Evolutionary conservation across 345 rosid genomes (phyloP).

Genomic region (Hibiscus tridactylites): DNA sequence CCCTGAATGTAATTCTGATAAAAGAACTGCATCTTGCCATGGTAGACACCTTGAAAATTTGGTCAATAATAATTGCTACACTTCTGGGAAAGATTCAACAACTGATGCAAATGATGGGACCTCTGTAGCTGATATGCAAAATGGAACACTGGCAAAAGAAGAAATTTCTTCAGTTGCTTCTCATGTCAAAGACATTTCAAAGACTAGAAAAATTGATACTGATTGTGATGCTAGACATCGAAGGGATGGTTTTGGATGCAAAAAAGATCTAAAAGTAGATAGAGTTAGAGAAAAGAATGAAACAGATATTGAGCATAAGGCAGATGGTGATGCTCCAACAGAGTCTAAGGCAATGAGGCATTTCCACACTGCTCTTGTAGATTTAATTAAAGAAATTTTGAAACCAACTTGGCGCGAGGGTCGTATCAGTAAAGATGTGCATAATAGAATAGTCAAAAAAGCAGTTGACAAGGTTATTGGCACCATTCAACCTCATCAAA

Average conservation of each 20-base stretch:
- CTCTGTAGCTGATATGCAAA: slow-evolving; percentile 39
- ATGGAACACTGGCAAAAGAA: slow-evolving; percentile 30
- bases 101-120: slow-evolving; percentile 38
- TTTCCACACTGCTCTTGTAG: slow-evolving; percentile 58
- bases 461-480: slow-evolving; percentile 66
- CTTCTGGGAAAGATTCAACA: slow-evolving; percentile 26
- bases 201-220: slow-evolving; percentile 21
- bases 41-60: slow-evolving; percentile 27
- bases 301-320: slow-evolving; percentile 35
- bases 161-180: slow-evolving; percentile 37
- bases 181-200: slow-evolving; percentile 27
- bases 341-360: slow-evolving; percentile 50
- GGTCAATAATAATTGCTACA: slow-evolving; percentile 23
- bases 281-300: slow-evolving; percentile 25
- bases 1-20: slow-evolving; percentile 36
- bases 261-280: slow-evolving; percentile 29
- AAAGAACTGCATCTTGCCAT: slow-evolving; percentile 33
- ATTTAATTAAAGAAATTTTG: slow-evolving; percentile 55
- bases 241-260: slow-evolving; percentile 36
- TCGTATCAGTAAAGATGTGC: slow-evolving; percentile 69
- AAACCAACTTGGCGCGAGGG: slow-evolving; percentile 86
- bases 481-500: slow-evolving; percentile 49
- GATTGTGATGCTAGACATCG: slow-evolving; percentile 25
- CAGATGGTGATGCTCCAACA: slow-evolving; percentile 30
- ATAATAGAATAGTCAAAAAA: slow-evolving; percentile 66